Percentiles rank a stretch among this genome's conserved stretches.
phyloP scores from a whole-genome alignment of 1,139 yeast genomes.

The Kluyveromyces sp. region DNA sequence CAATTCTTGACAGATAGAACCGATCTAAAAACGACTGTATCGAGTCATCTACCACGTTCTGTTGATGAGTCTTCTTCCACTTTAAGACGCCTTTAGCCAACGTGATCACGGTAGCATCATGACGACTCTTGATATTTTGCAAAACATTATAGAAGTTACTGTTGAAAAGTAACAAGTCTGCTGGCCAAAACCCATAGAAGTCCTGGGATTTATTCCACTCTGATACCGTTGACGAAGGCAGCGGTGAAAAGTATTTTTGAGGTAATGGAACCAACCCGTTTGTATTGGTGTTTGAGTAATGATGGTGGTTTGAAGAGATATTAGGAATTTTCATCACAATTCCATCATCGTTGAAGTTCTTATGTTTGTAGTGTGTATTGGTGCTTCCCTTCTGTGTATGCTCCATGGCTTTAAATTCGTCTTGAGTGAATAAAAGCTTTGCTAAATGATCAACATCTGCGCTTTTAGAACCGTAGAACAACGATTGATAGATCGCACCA shows the following conservation, averaged over 20 bases:
- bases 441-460: constrained; percentile 87
- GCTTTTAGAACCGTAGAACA: constrained; percentile 9
- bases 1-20: constrained; percentile 81
- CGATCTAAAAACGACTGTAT: constrained; percentile 75
- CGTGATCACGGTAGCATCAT: constrained; percentile 90
- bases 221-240: constrained; percentile 39
- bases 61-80: constrained; percentile 58
- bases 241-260: constrained; percentile 54
- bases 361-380: neutral
- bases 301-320: constrained; percentile 5
- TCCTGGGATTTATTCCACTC: constrained; percentile 14
- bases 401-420: constrained; percentile 6
- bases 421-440: constrained; percentile 33
- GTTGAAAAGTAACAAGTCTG: constrained; percentile 69
- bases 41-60: constrained; percentile 49
- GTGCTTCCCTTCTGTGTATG: neutral
- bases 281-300: neutral
- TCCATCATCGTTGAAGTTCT: constrained; percentile 40
- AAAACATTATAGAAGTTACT: constrained; percentile 58
- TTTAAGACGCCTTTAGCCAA: constrained; percentile 90
- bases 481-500: constrained; percentile 12
- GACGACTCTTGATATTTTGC: constrained; percentile 68
- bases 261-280: constrained; percentile 8
- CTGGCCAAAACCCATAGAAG: constrained; percentile 45
- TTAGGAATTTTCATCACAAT: constrained; percentile 34